Base-by-base conservation (phyloP, 495 filamentous ascomycete species). In the Podospora sp. region DNA sequence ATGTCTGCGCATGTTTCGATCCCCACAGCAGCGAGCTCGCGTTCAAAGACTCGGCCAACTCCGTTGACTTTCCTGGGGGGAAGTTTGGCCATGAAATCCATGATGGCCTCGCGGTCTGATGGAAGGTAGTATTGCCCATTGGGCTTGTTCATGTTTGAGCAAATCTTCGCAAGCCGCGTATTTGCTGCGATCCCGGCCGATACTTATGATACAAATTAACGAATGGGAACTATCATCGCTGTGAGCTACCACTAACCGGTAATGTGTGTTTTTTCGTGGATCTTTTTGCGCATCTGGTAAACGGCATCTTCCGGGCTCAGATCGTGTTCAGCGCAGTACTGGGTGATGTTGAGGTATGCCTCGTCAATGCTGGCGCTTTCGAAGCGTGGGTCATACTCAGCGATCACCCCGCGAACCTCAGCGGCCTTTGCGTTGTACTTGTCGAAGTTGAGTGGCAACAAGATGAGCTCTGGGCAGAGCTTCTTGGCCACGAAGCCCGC, bases 171-270 rank as follows among this genome's bases (percentile, higher is more conserved):
- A 6, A 99, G 81, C 72, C 91, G 94, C 1, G 93, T 89, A 76
- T 98, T 99, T 2, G 92, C 88, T 0, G 91, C 96, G 65, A 99
- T 97, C 9, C 95, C 95, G 0, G 96, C 95, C 12, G 94, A 97
- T 18, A 99, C 88, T 65, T n/a, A 18, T 25, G 27, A 14, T 56
- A 27, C 22, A 18, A 65, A 27, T 46, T 46, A 29, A 7, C 18
- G n/a, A 21, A 51, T n/a, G 26, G 29, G 25, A 50, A 22, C 29
- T 11, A n/a, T 6, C n/a, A 3, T 51, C 25, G 29, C 8, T 18
- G 21, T 0, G 16, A 12, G 29, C 2, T 29, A 24, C 0, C 46
- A 52, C 50, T 20, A 16, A 65, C 63, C 20, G 20, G 93, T 97
- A 55, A 99, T 89, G 40, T 89, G 88, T 0, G 92, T 90, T 67